Conservation (phyloP, 2,329 filamentous ascomycete genomes). For the Emergomyces africanus region DNA sequence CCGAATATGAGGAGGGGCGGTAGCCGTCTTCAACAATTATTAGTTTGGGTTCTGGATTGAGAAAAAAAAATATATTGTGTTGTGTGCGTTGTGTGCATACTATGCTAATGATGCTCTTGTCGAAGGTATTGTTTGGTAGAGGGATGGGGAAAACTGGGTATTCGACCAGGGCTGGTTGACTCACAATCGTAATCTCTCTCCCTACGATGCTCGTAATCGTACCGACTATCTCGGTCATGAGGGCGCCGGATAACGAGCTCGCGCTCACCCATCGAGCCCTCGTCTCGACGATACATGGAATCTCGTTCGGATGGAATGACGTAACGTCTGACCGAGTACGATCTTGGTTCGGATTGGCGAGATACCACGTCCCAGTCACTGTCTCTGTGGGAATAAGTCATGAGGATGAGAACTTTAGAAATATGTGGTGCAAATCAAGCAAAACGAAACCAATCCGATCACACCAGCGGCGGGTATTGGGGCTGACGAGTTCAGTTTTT, state of each 20-base stretch:
- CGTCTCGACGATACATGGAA: conserved; percentile 22
- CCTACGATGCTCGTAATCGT: conserved; percentile 29
- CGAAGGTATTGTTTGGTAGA: not conserved
- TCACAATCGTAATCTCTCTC: conserved; percentile 35
- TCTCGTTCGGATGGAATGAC: conserved; percentile 28
- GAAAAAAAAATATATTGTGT: too few relatives aligned
- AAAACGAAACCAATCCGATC: not conserved
- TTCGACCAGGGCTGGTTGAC: conserved; percentile 27
- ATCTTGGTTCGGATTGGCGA: conserved; percentile 27
- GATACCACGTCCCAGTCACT: conserved; percentile 30
- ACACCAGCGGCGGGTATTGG: not conserved
- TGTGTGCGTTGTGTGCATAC: conserved; percentile 26
- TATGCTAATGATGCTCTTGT: conserved; percentile 15
- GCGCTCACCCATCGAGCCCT: conserved; percentile 23
- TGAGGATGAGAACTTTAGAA: conserved; percentile 5
- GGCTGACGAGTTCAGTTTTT: not conserved
- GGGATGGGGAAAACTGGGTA: conserved; percentile 17
- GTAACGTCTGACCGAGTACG: conserved; percentile 49
- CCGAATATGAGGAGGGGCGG: conserved; percentile 37
- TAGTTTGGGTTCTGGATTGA: conserved; percentile 36
- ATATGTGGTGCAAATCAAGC: not conserved
- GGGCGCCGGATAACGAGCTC: conserved; percentile 34
- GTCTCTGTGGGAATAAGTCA: conserved; percentile 29
- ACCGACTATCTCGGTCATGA: conserved; percentile 34
- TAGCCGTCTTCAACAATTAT: conserved; percentile 45